A percentile compares a stretch with the other conserved stretches of the same genome.
These are phyloP conservation scores for Xylariales sp. DNA, from an alignment of 2,329 filamentous ascomycete species.

Conservation along the genomic window DNA sequence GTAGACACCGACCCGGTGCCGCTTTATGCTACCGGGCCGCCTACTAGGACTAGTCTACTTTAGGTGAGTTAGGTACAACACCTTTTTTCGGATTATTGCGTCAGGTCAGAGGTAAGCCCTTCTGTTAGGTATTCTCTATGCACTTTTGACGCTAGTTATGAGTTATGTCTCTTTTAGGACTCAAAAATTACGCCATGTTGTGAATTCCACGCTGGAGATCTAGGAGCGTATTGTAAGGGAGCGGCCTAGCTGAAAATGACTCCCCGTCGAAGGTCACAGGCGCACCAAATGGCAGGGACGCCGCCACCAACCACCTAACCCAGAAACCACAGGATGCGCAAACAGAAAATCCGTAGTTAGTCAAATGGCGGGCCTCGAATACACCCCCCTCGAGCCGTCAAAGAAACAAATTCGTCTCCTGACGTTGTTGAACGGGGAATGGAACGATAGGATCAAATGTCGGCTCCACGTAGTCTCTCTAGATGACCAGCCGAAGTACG, in stretches of 20 bases:
- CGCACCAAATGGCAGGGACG: neutral
- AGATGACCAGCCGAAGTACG: constrained; percentile 24
- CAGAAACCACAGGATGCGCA: neutral
- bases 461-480: constrained; percentile 22
- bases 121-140: no score
- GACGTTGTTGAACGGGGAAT: constrained; percentile 16
- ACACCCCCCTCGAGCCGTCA: constrained; percentile 14
- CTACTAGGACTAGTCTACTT: no score
- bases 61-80: no score
- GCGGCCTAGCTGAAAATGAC: neutral
- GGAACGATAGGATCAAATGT: constrained; percentile 26
- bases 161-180: neutral
- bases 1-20: no score
- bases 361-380: constrained; percentile 14
- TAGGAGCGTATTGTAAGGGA: neutral
- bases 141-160: neutral
- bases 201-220: neutral
- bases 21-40: no score
- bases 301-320: neutral
- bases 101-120: no score
- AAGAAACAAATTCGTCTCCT: constrained; percentile 27
- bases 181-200: neutral
- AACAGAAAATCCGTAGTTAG: neutral
- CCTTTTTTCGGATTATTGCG: no score
- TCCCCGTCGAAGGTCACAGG: neutral